Evolutionary conservation across 23 red algal species (phyloP).

Genomic region (Gracilaria vermiculophylla): DNA sequence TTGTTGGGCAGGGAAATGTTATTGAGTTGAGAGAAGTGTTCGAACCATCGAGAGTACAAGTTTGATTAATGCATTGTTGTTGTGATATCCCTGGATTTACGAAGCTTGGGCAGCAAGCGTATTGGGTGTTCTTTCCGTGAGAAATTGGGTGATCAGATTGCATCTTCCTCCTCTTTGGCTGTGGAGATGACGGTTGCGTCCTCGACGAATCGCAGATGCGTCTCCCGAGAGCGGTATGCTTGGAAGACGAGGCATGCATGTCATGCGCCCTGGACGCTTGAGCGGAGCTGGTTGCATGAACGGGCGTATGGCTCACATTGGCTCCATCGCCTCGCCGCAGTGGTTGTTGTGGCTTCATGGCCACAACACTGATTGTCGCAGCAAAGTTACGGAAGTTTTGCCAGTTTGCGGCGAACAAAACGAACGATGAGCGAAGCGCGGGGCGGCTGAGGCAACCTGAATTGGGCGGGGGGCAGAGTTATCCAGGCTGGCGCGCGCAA

Average conservation of each 20-base stretch:
- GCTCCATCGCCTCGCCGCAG: background rate
- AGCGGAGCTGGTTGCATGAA: background rate
- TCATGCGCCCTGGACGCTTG: background rate
- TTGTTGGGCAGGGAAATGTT: background rate
- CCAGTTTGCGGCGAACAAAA: background rate
- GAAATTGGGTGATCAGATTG: background rate
- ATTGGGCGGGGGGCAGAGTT: background rate
- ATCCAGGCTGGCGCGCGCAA: background rate
- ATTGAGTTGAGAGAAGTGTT: background rate
- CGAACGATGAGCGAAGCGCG: background rate
- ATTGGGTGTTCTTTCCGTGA: background rate
- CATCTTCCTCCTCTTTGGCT: conserved; percentile 7
- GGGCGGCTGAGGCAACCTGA: background rate
- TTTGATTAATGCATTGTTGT: background rate
- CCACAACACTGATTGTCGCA: background rate
- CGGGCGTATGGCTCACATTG: background rate
- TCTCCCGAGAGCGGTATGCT: background rate
- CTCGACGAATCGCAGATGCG: background rate
- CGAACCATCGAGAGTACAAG: background rate
- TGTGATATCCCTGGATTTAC: background rate
- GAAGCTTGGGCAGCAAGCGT: background rate
- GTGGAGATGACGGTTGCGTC: background rate
- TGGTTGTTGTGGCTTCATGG: conserved; percentile 3
- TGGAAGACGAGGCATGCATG: background rate
- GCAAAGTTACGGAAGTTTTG: background rate